Percentiles rank a stretch among this genome's conserved stretches.
Conservation (phyloP, 2,329 filamentous ascomycete species). For the Xylariaceae sp. region DNA sequence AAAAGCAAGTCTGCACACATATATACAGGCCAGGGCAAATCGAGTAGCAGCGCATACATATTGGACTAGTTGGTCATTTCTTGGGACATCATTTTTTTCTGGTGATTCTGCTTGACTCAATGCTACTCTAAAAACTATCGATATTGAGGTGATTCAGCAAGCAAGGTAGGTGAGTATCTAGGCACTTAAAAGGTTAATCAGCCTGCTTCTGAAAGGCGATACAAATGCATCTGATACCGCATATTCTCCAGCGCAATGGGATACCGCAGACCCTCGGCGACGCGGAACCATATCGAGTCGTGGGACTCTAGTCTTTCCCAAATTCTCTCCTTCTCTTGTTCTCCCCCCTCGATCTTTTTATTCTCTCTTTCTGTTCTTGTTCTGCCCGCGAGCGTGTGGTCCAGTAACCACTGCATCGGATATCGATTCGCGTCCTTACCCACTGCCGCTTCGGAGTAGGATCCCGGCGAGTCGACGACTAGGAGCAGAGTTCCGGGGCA, state of each 20-base stretch:
- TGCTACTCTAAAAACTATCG: too few species aligned
- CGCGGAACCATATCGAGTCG: conserved; percentile 81
- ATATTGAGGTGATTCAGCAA: too few species aligned
- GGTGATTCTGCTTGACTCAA: too few species aligned
- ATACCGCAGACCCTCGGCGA: conserved; percentile 65
- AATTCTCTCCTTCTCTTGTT: conserved; percentile 9
- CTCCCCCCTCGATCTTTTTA: too few species aligned
- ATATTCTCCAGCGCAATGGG: conserved; percentile 88
- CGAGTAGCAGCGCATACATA: too few species aligned
- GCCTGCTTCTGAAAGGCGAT: conserved; percentile 46
- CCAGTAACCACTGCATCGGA: conserved; percentile 89
- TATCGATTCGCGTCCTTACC: conserved; percentile 64
- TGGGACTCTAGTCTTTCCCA: conserved; percentile 76
- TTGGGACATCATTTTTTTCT: too few species aligned
- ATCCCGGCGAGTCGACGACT: conserved; percentile 89
- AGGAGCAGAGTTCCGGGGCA: conserved; percentile 64
- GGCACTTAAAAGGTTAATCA: too few species aligned
- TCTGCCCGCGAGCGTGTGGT: conserved; percentile 64
- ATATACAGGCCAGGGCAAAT: too few species aligned
- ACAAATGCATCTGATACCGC: conserved; percentile 90
- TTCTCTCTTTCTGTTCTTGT: background rate
- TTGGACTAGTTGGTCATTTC: too few species aligned
- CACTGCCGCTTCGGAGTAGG: conserved; percentile 78
- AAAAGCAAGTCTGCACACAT: too few species aligned
- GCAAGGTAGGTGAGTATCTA: too few species aligned